Conservation (phyloP, 768 basidiomycete species). For the Mycena maculata region DNA sequence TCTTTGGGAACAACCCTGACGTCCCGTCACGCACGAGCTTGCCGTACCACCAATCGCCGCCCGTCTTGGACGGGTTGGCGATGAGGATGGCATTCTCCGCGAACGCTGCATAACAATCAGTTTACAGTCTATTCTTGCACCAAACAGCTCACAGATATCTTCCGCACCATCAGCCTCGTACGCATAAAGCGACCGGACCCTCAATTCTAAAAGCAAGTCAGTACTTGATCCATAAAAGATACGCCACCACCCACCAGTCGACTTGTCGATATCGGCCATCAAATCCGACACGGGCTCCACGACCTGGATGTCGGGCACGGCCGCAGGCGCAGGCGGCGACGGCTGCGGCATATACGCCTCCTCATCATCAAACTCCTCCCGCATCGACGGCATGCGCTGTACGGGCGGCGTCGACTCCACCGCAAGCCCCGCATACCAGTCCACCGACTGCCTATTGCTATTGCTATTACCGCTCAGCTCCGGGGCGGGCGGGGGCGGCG, state of each 20-base stretch:
- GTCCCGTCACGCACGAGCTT: slow-evolving; percentile 70
- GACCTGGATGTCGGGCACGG: slow-evolving; percentile 69
- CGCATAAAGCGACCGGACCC: slow-evolving; percentile 83
- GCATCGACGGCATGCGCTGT: slow-evolving; percentile 61
- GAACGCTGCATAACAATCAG: slow-evolving; percentile 65
- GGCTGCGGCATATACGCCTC: slow-evolving; percentile 34
- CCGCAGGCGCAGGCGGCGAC: slow-evolving; percentile 38
- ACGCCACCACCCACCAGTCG: slow-evolving; percentile 61
- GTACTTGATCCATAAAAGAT: slow-evolving; percentile 17
- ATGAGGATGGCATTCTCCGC: slow-evolving; percentile 79
- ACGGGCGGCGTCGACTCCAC: slow-evolving; percentile 65
- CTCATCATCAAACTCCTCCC: slow-evolving; percentile 75
- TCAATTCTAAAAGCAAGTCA: slow-evolving; percentile 62
- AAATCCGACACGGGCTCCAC: slow-evolving; percentile 61
- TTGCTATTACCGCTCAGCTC: slow-evolving; percentile 44
- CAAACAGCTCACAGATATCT: slow-evolving; percentile 56
- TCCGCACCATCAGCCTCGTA: slow-evolving; percentile 90
- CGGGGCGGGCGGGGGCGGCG: slow-evolving; percentile 51
- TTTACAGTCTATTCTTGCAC: too few species aligned
- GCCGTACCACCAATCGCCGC: slow-evolving; percentile 95
- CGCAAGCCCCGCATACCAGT: slow-evolving; percentile 92
- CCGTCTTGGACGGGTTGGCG: slow-evolving; percentile 88
- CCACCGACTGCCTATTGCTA: slow-evolving; percentile 81
- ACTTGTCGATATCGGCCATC: slow-evolving; percentile 80
- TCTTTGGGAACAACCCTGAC: slow-evolving; percentile 90